Percentiles rank a stretch among this genome's conserved stretches.
Conservation (phyloP, 192 early-diverging fungal genomes). For the Coemansia sp. region DNA sequence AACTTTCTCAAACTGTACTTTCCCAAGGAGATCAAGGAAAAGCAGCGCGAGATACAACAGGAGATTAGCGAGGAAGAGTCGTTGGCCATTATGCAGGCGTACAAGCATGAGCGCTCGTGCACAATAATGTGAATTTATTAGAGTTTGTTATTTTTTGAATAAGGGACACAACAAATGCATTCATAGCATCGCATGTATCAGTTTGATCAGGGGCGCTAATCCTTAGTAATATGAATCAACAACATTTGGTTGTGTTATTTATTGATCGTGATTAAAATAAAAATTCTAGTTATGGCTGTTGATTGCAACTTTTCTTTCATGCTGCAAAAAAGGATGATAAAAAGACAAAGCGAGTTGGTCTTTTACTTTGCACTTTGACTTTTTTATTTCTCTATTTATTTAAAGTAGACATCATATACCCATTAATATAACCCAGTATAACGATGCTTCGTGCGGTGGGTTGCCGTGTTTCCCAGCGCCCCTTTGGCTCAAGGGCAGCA, state of each 20-base stretch:
- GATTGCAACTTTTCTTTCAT: too few species aligned
- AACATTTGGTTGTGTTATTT: too few species aligned
- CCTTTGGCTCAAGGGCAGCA: background rate
- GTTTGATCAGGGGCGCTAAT: too few species aligned
- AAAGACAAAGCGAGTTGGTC: too few species aligned
- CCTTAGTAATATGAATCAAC: too few species aligned
- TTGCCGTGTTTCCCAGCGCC: constrained; percentile 11
- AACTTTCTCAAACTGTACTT: constrained; percentile 79
- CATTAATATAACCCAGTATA: background rate
- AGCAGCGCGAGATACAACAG: constrained; percentile 62
- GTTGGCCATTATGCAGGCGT: constrained; percentile 55
- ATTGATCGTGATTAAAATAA: too few species aligned
- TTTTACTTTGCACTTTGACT: background rate
- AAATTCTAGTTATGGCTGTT: too few species aligned
- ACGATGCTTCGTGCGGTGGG: constrained; percentile 31
- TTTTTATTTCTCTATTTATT: constrained; percentile 8
- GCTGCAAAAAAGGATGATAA: too few species aligned
- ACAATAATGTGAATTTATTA: constrained; percentile 30
- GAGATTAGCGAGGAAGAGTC: constrained; percentile 70
- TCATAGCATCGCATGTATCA: too few species aligned
- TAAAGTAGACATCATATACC: too few species aligned
- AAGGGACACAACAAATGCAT: background rate
- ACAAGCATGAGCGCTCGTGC: constrained; percentile 29
- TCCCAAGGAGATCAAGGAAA: constrained; percentile 74
- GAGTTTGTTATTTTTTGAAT: background rate